Base-by-base conservation (phyloP, 768 basidiomycete genomes). In the Mycena floridula region DNA sequence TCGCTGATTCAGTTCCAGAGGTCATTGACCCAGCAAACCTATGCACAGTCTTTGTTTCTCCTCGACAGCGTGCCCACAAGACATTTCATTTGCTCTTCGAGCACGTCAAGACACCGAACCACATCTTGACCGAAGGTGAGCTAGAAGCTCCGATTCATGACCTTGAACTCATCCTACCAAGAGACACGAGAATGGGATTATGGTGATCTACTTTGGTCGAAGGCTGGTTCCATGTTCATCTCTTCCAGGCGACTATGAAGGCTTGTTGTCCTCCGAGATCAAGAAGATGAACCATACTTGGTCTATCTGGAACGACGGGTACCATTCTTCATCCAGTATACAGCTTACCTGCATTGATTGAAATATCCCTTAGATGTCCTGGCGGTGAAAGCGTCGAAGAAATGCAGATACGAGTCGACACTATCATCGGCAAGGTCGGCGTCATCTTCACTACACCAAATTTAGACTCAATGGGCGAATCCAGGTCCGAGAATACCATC, bases 251-350 rank as follows among this genome's bases (percentile, higher is more conserved):
- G 79, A 88, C 7, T 96, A 89, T 56, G 93, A 95, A 59, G 93
- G 92, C 5, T 75, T 93, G 32, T 59, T 74, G 22, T 69, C 82
- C n/a, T 66, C 77, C n/a, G 88, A 95, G 53, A 95, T 95, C 53
- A 67, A 79, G 49, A 71, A 70, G 40, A 72, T 66, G 45, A 74
- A 72, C 30, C 65, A 70, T 9, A 54, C 67, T 3, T 97, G 91
- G 91, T 55, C 59, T n/a, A 92, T 94, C 54, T 95, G 90, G 89
- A 73, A 61, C 30, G 85, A 93, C 55, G 91, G 89, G 84, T 84
- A 59, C 26, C 70, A 62, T 8, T 38, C 28, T 30, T 36, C 12
- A 13, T 16, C 7, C 36, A 11, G n/a, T 7, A n/a, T 26, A 6
- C 13, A 30, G 20, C 24, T 37, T 35, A 20, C 11, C 25, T 8